phyloP scores from a whole-genome alignment of 2,329 filamentous ascomycete genomes.

The Aspergillus sp. region DNA sequence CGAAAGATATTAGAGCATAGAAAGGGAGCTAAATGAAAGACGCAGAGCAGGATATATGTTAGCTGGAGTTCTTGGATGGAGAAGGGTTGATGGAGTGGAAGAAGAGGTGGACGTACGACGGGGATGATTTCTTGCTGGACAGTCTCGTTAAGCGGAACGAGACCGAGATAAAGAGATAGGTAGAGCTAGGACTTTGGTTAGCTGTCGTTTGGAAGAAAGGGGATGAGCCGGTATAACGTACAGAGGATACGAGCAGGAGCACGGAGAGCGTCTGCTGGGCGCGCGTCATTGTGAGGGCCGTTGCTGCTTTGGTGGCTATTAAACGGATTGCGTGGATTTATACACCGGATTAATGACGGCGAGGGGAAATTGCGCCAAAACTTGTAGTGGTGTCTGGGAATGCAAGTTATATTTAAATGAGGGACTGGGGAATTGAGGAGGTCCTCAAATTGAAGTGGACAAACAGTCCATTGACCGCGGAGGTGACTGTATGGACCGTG shows the following conservation, averaged over 20 bases:
- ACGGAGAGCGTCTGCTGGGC: constrained; percentile 90
- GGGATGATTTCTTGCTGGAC: constrained; percentile 85
- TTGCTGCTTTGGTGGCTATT: neutral
- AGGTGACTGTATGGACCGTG: neutral
- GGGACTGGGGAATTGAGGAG: constrained; percentile 2
- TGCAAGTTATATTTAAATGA: neutral
- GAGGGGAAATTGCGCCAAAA: neutral
- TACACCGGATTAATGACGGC: neutral
- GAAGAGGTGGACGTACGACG: constrained; percentile 62
- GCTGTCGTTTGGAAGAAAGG: neutral
- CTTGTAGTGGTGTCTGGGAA: neutral
- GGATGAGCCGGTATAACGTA: constrained; percentile 48
- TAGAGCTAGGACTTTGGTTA: constrained; percentile 65
- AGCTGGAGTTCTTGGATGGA: neutral
- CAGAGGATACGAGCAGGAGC: constrained; percentile 81
- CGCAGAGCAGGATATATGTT: neutral
- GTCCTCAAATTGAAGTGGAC: neutral
- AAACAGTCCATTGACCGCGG: neutral
- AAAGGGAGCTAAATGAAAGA: constrained; percentile 70
- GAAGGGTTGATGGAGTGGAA: neutral
- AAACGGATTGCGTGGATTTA: neutral
- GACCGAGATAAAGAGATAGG: constrained; percentile 77
- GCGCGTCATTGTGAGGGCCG: constrained; percentile 72
- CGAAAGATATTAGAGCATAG: constrained; percentile 88
- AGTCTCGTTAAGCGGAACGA: constrained; percentile 74